Evolutionary conservation across 140 eudicot species (phyloP).

Genomic region (Flaveria floridana): DNA sequence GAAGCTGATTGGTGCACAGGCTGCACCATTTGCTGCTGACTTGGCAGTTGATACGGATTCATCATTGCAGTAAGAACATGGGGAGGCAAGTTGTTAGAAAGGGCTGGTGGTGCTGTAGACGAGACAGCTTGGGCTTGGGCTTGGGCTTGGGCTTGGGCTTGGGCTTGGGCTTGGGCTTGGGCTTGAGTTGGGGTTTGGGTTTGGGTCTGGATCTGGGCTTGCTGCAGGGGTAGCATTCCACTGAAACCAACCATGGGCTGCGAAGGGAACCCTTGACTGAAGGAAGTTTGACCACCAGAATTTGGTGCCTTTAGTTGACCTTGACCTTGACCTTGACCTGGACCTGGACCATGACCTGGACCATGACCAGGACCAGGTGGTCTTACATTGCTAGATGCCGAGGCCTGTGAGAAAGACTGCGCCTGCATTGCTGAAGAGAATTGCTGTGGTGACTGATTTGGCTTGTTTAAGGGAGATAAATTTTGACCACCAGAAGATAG

Average conservation of each 20-base stretch:
- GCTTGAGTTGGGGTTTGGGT: slow-evolving; percentile 41
- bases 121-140: slow-evolving; percentile 43
- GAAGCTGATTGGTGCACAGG: slow-evolving; percentile 73
- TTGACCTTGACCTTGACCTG: slow-evolving; percentile 24
- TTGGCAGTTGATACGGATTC: slow-evolving; percentile 54
- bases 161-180: slow-evolving; percentile 14
- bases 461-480: slow-evolving; percentile 55
- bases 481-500: slow-evolving; percentile 43
- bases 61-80: slow-evolving; percentile 37
- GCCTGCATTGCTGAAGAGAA: slow-evolving; percentile 57
- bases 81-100: slow-evolving; percentile 42
- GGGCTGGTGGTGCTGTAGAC: slow-evolving; percentile 41
- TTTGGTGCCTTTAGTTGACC: slow-evolving; percentile 38
- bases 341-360: neutral
- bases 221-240: slow-evolving; percentile 48
- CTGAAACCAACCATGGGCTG: slow-evolving; percentile 49
- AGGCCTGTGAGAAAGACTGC: slow-evolving; percentile 47
- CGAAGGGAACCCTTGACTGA: slow-evolving; percentile 49
- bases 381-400: slow-evolving; percentile 38
- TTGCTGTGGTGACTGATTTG: slow-evolving; percentile 65
- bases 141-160: slow-evolving; percentile 20
- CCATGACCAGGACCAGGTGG: slow-evolving; percentile 41
- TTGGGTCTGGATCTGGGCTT: slow-evolving; percentile 26
- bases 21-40: slow-evolving; percentile 53
- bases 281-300: slow-evolving; percentile 47